These are phyloP conservation scores for Chaetomiaceae sp. DNA, from an alignment of 2,329 filamentous ascomycete genomes.

Conservation along the genomic window DNA sequence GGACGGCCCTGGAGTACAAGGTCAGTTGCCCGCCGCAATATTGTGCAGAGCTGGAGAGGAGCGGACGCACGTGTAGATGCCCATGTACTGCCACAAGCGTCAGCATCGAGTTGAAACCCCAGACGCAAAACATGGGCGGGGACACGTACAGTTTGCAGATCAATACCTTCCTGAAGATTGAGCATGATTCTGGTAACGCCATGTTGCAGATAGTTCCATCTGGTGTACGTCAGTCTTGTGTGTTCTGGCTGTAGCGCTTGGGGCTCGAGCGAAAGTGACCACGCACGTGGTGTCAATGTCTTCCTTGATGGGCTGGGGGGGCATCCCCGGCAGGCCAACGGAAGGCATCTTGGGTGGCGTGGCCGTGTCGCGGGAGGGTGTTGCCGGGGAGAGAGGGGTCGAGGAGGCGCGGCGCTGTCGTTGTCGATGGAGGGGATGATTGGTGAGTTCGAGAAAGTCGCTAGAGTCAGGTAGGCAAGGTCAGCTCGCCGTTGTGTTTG, in stretches of 20 bases:
- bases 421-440: not conserved
- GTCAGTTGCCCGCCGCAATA: constrained; percentile 32
- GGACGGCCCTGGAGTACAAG: constrained; percentile 62
- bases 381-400: not conserved
- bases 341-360: constrained; percentile 12
- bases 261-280: not conserved
- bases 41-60: not conserved
- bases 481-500: too few relatives aligned
- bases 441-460: not conserved
- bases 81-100: constrained; percentile 69
- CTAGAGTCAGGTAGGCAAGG: not conserved
- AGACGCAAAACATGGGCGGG: constrained; percentile 11
- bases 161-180: constrained; percentile 84
- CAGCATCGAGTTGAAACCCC: not conserved
- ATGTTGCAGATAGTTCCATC: constrained; percentile 84
- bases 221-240: constrained; percentile 34
- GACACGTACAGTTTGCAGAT: constrained; percentile 71
- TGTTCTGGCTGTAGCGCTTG: not conserved
- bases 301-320: constrained; percentile 55
- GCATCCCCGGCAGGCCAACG: constrained; percentile 8
- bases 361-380: not conserved
- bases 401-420: too few relatives aligned
- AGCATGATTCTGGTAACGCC: constrained; percentile 93
- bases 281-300: constrained; percentile 42
- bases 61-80: constrained; percentile 73